These are phyloP conservation scores for Puccinia novopanici DNA, from an alignment of 1,284 basidiomycete species.

Conservation along the genomic window DNA sequence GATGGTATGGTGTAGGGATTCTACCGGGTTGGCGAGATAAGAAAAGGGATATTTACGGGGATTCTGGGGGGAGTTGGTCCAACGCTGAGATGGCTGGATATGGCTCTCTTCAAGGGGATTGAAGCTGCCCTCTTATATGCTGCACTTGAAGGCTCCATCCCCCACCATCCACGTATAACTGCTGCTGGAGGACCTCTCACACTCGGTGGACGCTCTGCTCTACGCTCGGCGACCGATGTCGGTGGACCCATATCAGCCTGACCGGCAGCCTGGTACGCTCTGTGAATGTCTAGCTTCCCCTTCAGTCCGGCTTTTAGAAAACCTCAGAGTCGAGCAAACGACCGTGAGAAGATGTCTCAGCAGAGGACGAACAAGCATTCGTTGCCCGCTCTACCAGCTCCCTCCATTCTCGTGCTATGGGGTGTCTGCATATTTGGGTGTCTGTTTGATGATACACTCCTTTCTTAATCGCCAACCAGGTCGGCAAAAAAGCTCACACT, in stretches of 20 bases:
- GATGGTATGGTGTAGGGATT: neutral
- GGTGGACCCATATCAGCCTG: neutral
- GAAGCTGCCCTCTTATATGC: neutral
- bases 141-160: neutral
- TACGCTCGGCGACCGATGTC: neutral
- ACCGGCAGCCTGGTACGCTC: neutral
- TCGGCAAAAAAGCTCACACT: too few species aligned
- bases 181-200: neutral
- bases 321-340: neutral
- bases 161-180: neutral
- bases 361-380: neutral
- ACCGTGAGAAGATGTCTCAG: neutral
- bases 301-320: neutral
- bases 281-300: neutral
- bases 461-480: too few species aligned
- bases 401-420: neutral
- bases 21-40: too few species aligned
- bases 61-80: neutral
- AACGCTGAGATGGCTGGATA: neutral
- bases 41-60: too few species aligned
- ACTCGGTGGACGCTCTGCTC: neutral
- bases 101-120: neutral
- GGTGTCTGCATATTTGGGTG: too few species aligned
- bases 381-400: neutral
- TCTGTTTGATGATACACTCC: too few species aligned